Evolutionary conservation across 495 filamentous ascomycete species (phyloP).

Genomic region (Cudoniella acicularis): DNA sequence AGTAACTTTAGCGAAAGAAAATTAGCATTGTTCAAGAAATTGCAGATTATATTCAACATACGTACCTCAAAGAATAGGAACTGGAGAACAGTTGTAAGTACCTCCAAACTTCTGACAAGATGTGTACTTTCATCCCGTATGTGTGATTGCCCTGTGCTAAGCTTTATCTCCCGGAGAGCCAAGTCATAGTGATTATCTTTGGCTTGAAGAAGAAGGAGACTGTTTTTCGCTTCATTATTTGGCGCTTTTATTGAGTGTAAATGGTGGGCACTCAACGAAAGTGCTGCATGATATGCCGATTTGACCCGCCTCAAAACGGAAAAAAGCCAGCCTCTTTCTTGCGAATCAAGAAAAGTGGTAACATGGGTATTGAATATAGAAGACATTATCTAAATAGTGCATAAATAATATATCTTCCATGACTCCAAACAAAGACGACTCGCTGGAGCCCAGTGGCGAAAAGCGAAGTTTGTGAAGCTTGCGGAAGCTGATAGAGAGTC

Average conservation of each 20-base stretch:
- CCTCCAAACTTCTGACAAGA: not conserved
- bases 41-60: not conserved
- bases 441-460: not conserved
- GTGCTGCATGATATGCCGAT: not conserved
- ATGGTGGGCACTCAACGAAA: not conserved
- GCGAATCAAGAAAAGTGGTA: not conserved
- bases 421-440: not conserved
- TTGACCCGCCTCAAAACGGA: not conserved
- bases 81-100: not conserved
- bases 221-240: not conserved
- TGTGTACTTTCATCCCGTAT: not conserved
- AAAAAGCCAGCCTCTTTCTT: conserved; percentile 1
- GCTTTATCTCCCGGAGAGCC: not conserved
- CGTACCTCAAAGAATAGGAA: not conserved
- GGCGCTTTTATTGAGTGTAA: not conserved
- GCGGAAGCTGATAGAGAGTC: not conserved
- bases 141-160: not conserved
- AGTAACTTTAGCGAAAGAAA: not conserved
- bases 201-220: not conserved
- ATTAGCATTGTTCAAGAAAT: not conserved
- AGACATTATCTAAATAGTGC: conserved; percentile 8
- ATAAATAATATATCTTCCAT: not conserved
- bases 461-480: not conserved
- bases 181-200: not conserved
- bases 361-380: not conserved